A percentile compares a stretch with the other conserved stretches of the same genome.
phyloP scores from a whole-genome alignment of 306 rosid species.

The Ammopiptanthus mongolicus region DNA sequence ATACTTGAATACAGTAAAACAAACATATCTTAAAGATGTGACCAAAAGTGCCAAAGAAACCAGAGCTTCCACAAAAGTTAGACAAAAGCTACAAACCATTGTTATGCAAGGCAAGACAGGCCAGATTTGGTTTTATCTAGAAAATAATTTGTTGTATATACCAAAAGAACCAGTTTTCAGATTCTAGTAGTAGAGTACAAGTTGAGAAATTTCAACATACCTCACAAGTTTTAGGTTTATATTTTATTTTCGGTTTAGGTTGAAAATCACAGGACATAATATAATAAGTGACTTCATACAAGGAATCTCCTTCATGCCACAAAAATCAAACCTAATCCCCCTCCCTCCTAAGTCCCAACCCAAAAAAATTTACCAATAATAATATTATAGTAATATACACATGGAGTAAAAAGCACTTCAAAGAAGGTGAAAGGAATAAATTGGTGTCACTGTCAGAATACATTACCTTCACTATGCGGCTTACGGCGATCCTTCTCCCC shows the following conservation, averaged over 20 bases:
- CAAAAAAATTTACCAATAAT: neutral
- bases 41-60: neutral
- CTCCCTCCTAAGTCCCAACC: neutral
- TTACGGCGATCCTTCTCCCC: constrained; percentile 68
- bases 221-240: neutral
- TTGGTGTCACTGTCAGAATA: neutral
- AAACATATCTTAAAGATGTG: neutral
- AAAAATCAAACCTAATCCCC: neutral
- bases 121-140: neutral
- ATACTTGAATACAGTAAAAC: constrained; percentile 6
- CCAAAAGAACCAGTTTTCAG: neutral
- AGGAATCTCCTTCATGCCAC: neutral
- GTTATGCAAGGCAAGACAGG: neutral
- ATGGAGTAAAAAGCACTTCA: neutral
- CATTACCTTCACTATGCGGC: constrained; percentile 70
- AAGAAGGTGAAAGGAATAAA: neutral
- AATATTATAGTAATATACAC: neutral
- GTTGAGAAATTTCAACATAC: neutral
- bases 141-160: neutral
- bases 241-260: neutral
- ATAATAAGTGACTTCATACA: neutral
- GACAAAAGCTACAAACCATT: neutral
- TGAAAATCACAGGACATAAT: neutral
- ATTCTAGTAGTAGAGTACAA: neutral
- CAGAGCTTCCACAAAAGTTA: constrained; percentile 1